phyloP scores from a whole-genome alignment of 345 rosid genomes.

The Ricinus communis region DNA sequence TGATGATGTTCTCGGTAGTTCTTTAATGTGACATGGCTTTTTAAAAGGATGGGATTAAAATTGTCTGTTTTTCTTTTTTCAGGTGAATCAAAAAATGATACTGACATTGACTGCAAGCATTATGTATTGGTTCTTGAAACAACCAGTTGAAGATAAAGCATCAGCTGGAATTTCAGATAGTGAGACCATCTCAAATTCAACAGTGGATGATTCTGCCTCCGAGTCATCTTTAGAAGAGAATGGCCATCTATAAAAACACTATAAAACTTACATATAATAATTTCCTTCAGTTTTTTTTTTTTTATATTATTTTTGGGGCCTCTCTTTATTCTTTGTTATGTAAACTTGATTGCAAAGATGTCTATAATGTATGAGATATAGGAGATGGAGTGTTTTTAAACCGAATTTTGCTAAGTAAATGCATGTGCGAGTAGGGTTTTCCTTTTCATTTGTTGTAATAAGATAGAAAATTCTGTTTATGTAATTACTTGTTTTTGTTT shows the following conservation, averaged over 20 bases:
- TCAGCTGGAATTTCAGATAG: constrained; percentile 58
- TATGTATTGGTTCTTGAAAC: constrained; percentile 88
- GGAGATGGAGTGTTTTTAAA: constrained; percentile 29
- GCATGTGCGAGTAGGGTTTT: constrained; percentile 32
- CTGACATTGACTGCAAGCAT: constrained; percentile 89
- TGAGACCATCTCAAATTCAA: constrained; percentile 68
- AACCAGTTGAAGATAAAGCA: constrained; percentile 64
- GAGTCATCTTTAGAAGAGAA: constrained; percentile 69
- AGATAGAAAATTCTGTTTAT: no score
- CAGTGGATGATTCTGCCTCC: constrained; percentile 78
- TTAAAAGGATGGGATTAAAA: background rate
- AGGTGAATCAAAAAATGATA: constrained; percentile 99
- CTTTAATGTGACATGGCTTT: no score
- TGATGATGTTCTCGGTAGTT: no score
- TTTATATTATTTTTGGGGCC: background rate
- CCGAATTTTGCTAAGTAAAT: constrained; percentile 43
- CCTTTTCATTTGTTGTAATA: background rate
- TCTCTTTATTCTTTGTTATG: background rate
- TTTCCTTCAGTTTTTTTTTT: no score
- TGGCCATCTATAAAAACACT: constrained; percentile 29
- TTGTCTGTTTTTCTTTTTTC: no score
- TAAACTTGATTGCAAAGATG: constrained; percentile 36
- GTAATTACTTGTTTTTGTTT: no score
- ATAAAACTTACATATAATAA: background rate
- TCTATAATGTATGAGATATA: constrained; percentile 8